Evolutionary conservation across 495 filamentous ascomycete species (phyloP), one percentile per base, ranked within the genome.

Genomic region (Penicillium egyptiacum): DNA sequence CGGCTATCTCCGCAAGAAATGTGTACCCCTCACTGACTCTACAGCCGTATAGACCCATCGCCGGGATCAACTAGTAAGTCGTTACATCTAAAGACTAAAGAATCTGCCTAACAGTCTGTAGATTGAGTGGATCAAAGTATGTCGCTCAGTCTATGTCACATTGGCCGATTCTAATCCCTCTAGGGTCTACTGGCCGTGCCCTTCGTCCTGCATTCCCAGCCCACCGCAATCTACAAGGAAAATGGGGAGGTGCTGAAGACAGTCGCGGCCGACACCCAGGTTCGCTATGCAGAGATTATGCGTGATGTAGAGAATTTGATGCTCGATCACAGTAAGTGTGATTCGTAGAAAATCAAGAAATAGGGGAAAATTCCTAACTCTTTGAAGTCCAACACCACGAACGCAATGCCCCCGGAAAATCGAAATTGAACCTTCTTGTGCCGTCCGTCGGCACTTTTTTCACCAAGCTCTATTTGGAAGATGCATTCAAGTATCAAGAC

Each of bases 191-290:
- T 98, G 3, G 95, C 95, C 1, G 93, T 98, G 0, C 95, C 95
- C 0, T 99, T 99, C 67, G 93, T 99, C 48, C 83, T 99, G 46
- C 91, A 96, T 70, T 96, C 92, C 11, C 91, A 97, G 70, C 95
- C 95, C 7, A 93, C 90, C 1, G 89, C 89, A 16, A 80, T 90
- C 30, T 90, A 89, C 58, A 83, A 90, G 47, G 73, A 76, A 47
- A 66, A 75, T 35, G 68, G 73, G 52, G 70, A 70, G 46, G 66
- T 65, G 14, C 64, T 81, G 33, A 72, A 81, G 23, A 77, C 79
- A 25, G 80, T 80, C 60, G 79, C 81, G 35, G 82, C 74, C 35
- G 82, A 88, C 44, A 76, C 83, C 9, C 90, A 94, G 60, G 79
- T 86, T 20, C 86, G 94, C 40, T 98, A 98, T 78, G 87, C 87